Base-by-base conservation (phyloP, 2,329 filamentous ascomycete genomes). In the Exophiala phaeomuriformis region DNA sequence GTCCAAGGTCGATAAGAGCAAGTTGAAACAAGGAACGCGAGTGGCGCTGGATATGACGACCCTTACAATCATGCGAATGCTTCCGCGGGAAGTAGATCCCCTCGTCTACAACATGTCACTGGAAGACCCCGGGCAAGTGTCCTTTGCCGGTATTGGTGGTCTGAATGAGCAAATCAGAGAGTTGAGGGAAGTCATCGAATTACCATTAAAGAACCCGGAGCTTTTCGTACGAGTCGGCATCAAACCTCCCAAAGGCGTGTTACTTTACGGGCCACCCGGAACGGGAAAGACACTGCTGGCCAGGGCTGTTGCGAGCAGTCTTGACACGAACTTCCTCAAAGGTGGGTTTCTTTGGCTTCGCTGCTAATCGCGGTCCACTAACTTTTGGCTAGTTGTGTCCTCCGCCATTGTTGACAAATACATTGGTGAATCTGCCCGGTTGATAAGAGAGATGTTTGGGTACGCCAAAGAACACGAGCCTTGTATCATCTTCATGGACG, bases 401-500 rank as follows among this genome's bases (percentile, higher is more conserved):
- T 98, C 93, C 41, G 94, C 93, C 30, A 98, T 98, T 67, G 93
- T 98, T 59, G 94, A 98, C 78, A 98, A 98, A 73, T 98, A 98
- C 69, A 98, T 98, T 61, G 93, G 93, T 71, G 93, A 98, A 75
- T 98, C 93, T 7, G 93, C 93, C 36, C 86, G 94, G 62, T 78
- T 98, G 62, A 98, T 98, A 67, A 85, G 93, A 70, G 93, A 98
- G 72, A 98, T 98, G 94, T 98, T 98, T 68, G 94, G 93, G 54
- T 98, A 98, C 68, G 93, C 94, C 66, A 97, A 96, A 74, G 94
- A 98, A 71, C 93, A 98, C 71, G 93, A 98, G 72, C 93, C 93
- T 37, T 98, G 93, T 72, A 98, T 98, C 72, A 98, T 98, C 74
- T 98, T 98, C 81, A 98, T 98, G 93, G 94, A 98, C 78, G 93